Evolutionary conservation across 192 early-diverging fungal genomes (phyloP).

Genomic region (Coemansia sp.): DNA sequence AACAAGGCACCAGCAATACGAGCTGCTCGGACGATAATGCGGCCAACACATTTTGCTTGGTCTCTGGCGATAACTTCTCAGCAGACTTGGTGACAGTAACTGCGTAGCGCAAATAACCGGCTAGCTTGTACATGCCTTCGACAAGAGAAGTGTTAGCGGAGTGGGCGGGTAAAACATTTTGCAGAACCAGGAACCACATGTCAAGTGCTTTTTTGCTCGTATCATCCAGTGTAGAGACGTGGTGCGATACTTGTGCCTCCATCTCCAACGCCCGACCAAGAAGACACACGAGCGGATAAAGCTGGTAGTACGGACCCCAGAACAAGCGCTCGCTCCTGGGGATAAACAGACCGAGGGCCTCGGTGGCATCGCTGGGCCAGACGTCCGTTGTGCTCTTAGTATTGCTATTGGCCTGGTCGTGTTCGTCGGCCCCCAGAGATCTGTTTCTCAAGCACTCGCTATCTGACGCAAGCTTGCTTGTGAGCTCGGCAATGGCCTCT

Average conservation of each 20-base stretch:
- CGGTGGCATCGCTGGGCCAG: conserved; percentile 22
- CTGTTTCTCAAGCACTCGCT: conserved; percentile 16
- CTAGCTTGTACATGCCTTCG: conserved; percentile 26
- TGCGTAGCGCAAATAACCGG: conserved; percentile 22
- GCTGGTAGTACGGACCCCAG: conserved; percentile 47
- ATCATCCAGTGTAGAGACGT: conserved; percentile 4
- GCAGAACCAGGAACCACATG: conserved; percentile 18
- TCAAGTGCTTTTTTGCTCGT: conserved; percentile 17
- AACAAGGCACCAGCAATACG: conserved; percentile 16
- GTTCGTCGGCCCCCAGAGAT: neutral
- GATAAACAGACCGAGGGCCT: conserved; percentile 29
- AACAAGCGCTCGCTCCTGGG: conserved; percentile 22
- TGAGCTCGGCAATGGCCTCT: conserved; percentile 18
- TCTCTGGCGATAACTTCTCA: neutral
- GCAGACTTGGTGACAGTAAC: conserved; percentile 2
- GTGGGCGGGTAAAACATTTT: conserved; percentile 25
- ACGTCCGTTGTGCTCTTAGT: neutral
- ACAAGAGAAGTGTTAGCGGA: conserved; percentile 25
- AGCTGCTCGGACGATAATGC: conserved; percentile 34
- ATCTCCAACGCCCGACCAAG: conserved; percentile 39
- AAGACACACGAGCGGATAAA: conserved; percentile 33
- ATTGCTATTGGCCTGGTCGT: neutral
- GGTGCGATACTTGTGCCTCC: conserved; percentile 14
- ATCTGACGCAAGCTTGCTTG: conserved; percentile 10
- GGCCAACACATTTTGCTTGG: conserved; percentile 12